Evolutionary conservation across 75 land plant species (phyloP).

Genomic region (Azolla pinnata): DNA sequence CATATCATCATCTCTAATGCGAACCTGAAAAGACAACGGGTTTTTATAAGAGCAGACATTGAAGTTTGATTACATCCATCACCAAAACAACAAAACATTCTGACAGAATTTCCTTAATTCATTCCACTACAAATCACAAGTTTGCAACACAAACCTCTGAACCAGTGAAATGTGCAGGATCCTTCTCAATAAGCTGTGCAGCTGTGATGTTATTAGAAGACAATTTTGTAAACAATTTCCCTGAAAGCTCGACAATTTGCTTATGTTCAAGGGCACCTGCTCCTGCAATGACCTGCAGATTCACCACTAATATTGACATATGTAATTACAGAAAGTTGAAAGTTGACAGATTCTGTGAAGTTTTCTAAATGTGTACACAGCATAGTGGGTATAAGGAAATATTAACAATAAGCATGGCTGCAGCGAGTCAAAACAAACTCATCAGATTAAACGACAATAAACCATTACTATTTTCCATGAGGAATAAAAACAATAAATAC

Average conservation of each 20-base stretch:
- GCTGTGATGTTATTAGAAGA: slow-evolving; percentile 40
- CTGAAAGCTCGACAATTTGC: slow-evolving; percentile 38
- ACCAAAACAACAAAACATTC: neutral
- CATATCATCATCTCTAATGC: slow-evolving; percentile 76
- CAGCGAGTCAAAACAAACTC: neutral
- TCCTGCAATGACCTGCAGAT: slow-evolving; percentile 45
- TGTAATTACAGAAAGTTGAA: too few relatives aligned
- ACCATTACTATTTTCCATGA: too few relatives aligned
- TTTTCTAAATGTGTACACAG: too few relatives aligned
- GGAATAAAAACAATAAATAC: neutral
- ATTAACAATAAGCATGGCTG: neutral
- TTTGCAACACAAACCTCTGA: slow-evolving; percentile 35
- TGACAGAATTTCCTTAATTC: too few relatives aligned
- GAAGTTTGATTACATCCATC: too few relatives aligned
- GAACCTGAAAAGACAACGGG: slow-evolving; percentile 31
- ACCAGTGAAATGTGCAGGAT: slow-evolving; percentile 54
- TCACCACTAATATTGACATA: too few relatives aligned
- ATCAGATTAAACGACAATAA: neutral
- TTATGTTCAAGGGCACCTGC: slow-evolving; percentile 64
- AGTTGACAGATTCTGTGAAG: too few relatives aligned
- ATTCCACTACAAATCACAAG: neutral
- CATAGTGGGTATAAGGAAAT: too few relatives aligned
- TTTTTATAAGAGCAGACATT: neutral
- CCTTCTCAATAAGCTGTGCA: slow-evolving; percentile 35
- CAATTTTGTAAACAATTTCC: slow-evolving; percentile 38